Conservation (phyloP, 2,329 filamentous ascomycete genomes). For the Fusarium begoniae region DNA sequence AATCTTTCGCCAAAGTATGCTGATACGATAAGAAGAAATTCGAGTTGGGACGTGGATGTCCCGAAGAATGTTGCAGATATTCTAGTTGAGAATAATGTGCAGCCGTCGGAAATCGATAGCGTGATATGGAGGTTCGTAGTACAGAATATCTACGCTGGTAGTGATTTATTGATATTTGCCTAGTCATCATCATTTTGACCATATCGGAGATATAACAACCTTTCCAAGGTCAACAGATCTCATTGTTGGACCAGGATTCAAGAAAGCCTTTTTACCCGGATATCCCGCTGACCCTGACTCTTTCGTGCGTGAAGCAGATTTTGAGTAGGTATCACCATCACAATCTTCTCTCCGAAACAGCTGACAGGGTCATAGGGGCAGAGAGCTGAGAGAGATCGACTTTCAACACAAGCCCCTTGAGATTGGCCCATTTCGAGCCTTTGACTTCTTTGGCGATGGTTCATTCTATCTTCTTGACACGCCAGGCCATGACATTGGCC, state of each 20-base stretch:
- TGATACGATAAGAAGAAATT: neutral
- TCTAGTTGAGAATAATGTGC: neutral
- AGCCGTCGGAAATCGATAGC: neutral
- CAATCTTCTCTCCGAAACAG: rapidly evolving
- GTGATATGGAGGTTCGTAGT: conserved; percentile 26
- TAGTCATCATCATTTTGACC: conserved; percentile 29
- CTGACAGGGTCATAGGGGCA: neutral
- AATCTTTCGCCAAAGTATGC: neutral
- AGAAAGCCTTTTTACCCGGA: conserved; percentile 20
- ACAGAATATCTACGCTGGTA: rapidly evolving
- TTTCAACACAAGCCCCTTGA: neutral
- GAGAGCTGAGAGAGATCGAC: conserved; percentile 10
- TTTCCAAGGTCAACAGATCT: conserved; percentile 22
- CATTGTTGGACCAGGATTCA: conserved; percentile 23
- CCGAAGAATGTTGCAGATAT: conserved; percentile 18
- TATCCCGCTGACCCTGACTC: conserved; percentile 9
- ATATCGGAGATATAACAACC: conserved; percentile 19
- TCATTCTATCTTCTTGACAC: conserved; percentile 29
- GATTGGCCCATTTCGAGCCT: conserved; percentile 9
- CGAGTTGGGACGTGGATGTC: neutral
- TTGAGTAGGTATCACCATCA: neutral
- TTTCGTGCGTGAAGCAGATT: conserved; percentile 12
- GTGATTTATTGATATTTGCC: too few relatives aligned
- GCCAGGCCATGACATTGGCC: conserved; percentile 16
- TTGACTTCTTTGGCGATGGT: conserved; percentile 27